Conservation (phyloP, 257 asterid genomes). For the Dorcoceras hygrometricum region DNA sequence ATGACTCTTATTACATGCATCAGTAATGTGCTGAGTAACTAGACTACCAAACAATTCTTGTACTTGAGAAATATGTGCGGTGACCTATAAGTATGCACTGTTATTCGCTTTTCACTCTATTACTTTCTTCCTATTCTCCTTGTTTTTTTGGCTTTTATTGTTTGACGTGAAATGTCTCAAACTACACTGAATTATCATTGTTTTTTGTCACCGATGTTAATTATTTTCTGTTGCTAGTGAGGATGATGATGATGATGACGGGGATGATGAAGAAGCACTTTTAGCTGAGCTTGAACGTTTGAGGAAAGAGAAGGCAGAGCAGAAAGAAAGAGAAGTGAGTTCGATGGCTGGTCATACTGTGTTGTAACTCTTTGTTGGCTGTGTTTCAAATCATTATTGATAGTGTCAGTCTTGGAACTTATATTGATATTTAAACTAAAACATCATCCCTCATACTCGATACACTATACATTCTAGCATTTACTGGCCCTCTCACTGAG, state of each 20-base stretch:
- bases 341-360: neutral
- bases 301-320: slow-evolving; percentile 89
- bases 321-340: slow-evolving; percentile 73
- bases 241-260: slow-evolving; percentile 59
- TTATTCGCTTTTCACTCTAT: too few relatives aligned
- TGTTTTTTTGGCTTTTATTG: neutral
- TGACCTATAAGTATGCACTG: too few relatives aligned
- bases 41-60: neutral
- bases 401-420: neutral
- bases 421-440: neutral
- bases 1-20: neutral
- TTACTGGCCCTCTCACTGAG: neutral
- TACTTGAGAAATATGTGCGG: neutral
- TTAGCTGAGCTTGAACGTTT: slow-evolving; percentile 88
- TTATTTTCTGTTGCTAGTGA: slow-evolving; percentile 29
- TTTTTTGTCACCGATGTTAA: neutral
- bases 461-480: neutral
- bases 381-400: neutral
- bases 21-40: neutral
- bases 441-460: neutral
- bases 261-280: slow-evolving; percentile 89
- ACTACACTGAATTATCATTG: neutral
- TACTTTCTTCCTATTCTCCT: neutral
- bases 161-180: slow-evolving; percentile 5
- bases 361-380: neutral